Base-by-base conservation (phyloP, 768 basidiomycete species). In the Boletus reticuloceps region DNA sequence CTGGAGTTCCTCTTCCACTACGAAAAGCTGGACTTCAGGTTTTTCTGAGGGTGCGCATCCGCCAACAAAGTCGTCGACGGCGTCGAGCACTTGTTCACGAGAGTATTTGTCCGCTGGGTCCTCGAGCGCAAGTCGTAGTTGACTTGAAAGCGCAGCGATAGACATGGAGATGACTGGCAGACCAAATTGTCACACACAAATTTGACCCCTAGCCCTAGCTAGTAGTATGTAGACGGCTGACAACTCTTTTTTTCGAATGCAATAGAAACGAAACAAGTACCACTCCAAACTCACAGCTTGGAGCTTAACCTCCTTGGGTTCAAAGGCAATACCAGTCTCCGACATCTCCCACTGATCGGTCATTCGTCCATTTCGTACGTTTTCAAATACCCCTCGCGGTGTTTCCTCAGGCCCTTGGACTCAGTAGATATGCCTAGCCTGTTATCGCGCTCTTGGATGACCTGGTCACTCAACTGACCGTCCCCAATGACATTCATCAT, bases 1-100 rank as follows among this genome's bases (percentile, higher is more conserved):
- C 55, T 86, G 85, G 13, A 92, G 77, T 58, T 89, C 83, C 58
- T 86, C 82, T 64, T 91, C 86, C 45, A 88, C 72, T 43, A 80
- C 75, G 56, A 69, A 67, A 20, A 84, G 68, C 14, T 78, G 70
- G 27, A 63, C 62, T 38, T 79, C 76, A 2, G 76, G 64, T 40
- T 84, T 78, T 27, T 76, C 70, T 20, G 80, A 77, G 12, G 77
- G 73, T n/a, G 74, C 68, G 62, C 75, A 81, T 58, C 79, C 77
- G 19, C 70, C 59, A 4, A 84, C 81, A 61, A 85, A 84, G 13
- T 79, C 77, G 62, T 89, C 85, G 19, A 84, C 74, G 12, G 75
- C 61, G 6, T 58, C 64, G 19, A 85, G 74, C 12, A 84, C 69
- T 47, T 83, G 81, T 34, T 76, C 67, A 16, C 82, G 66, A n/a